Evolutionary conservation across 768 basidiomycete species (phyloP), one percentile per base, ranked within the genome.

Genomic region (Cystoderma amianthinum): DNA sequence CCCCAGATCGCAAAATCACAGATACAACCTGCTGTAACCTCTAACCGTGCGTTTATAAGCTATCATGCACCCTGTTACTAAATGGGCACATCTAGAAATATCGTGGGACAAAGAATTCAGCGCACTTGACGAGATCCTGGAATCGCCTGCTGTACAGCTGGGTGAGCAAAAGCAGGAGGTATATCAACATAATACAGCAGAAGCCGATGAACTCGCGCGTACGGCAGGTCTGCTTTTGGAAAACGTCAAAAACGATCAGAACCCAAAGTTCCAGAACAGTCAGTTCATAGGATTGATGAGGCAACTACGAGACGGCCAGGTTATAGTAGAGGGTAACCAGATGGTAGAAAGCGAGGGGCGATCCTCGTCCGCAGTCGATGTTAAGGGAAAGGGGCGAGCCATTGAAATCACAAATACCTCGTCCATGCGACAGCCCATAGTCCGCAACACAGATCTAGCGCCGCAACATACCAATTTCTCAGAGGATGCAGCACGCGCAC

Each of bases 221-320:
- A 84, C 88, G 5, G 92, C 92, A 9, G 88, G 78, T 6, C 64
- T 80, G 32, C 72, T 95, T 28, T 64, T 95, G 41, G 78, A 88
- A 32, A 72, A 82, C n/a, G 75, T 94, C 35, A 69, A 75, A 52
- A 62, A 82, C 44, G 86, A 87, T 41, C 70, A 74, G 52, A 91
- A 88, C 54, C 78, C 82, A 24, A 96, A 95, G 57, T 92, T 96
- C 53, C 72, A 78, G 60, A 75, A 89, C 22, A 91, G 88, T 58
- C 71, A 76, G 44, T 96, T 96, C 57, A 68, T 96, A 70, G 72
- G 72, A 16, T 69, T 96, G 19, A 95, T 96, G 92, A 76, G 74
- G 39, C 80, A 88, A 57, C 62, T 96, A 42, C 69, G 88, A 28
- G 92, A 93, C 59, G 76, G 81, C 5, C 75, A 85, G 52, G 70